phyloP scores from a whole-genome alignment of 495 filamentous ascomycete species.

The Melanomma pulvis-pyrius region DNA sequence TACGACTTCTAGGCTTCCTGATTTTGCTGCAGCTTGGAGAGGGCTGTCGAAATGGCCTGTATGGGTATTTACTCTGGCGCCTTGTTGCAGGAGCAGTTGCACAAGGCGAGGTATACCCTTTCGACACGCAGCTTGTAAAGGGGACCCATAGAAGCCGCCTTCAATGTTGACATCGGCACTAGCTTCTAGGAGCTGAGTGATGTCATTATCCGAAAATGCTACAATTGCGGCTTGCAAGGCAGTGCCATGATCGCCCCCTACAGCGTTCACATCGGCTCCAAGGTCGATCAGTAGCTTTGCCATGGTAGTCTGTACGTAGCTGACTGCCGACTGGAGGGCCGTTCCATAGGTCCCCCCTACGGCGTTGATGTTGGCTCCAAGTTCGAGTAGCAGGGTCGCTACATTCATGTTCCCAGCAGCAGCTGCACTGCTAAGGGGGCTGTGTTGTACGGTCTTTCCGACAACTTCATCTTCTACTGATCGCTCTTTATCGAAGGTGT shows the following conservation, averaged over 20 bases:
- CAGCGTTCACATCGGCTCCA: conserved; percentile 33
- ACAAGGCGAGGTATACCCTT: background rate
- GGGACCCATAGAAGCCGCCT: conserved; percentile 18
- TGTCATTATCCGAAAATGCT: background rate
- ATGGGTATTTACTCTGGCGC: conserved; percentile 5
- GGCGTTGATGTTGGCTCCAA: conserved; percentile 26
- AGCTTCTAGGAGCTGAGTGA: conserved; percentile 10
- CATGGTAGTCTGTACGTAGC: background rate
- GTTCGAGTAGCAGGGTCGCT: conserved; percentile 13
- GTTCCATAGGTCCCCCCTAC: conserved; percentile 21
- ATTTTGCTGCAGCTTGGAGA: conserved; percentile 16
- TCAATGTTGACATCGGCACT: conserved; percentile 18
- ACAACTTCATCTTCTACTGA: conserved; percentile 5
- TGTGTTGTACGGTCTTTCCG: background rate
- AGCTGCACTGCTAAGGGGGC: background rate
- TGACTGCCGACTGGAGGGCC: conserved; percentile 39
- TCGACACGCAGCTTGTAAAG: conserved; percentile 21
- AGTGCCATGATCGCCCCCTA: conserved; percentile 15
- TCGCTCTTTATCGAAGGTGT: background rate
- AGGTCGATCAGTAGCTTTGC: conserved; percentile 24
- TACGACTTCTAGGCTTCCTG: conserved; percentile 3
- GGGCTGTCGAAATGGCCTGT: conserved; percentile 10
- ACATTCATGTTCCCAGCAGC: background rate
- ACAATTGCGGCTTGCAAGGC: conserved; percentile 22
- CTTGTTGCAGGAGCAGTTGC: conserved; percentile 10